phyloP scores from a whole-genome alignment of 1,284 basidiomycete species.

The Ceratobasidium theobromae region DNA sequence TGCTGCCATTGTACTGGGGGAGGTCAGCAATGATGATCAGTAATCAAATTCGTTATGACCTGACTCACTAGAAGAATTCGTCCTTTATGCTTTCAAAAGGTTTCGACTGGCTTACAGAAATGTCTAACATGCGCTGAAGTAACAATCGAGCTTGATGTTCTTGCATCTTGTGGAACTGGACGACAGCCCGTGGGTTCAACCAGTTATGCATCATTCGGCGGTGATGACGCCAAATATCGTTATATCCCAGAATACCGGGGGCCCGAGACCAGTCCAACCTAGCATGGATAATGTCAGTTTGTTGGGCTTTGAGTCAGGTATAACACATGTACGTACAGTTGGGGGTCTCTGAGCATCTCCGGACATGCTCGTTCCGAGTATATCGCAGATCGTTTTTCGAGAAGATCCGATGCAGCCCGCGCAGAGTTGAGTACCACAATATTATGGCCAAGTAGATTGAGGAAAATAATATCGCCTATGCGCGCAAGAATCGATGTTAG shows the following conservation, averaged over 20 bases:
- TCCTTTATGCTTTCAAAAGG: not conserved
- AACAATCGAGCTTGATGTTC: not conserved
- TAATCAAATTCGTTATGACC: not conserved
- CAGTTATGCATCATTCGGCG: slow-evolving; percentile 23
- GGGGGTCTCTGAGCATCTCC: not conserved
- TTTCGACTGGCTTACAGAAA: not conserved
- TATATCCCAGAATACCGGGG: not conserved
- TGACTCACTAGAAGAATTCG: slow-evolving; percentile 5
- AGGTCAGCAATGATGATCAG: not conserved
- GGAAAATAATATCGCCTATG: slow-evolving; percentile 50
- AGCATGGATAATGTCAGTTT: not conserved
- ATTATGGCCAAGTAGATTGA: slow-evolving; percentile 50
- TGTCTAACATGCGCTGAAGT: not conserved
- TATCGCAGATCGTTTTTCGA: slow-evolving; percentile 48
- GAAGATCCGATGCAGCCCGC: slow-evolving; percentile 47
- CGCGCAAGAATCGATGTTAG: not conserved
- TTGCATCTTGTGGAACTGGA: not conserved
- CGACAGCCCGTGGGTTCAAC: not conserved
- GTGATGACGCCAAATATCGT: slow-evolving; percentile 3
- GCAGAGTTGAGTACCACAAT: slow-evolving; percentile 52
- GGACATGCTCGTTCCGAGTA: slow-evolving; percentile 49
- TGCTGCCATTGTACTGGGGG: not conserved
- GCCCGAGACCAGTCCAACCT: slow-evolving; percentile 7
- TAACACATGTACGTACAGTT: not conserved
- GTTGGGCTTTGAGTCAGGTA: not conserved